phyloP scores from a whole-genome alignment of 2,329 filamentous ascomycete species.

The Raffaelea ambrosiae region DNA sequence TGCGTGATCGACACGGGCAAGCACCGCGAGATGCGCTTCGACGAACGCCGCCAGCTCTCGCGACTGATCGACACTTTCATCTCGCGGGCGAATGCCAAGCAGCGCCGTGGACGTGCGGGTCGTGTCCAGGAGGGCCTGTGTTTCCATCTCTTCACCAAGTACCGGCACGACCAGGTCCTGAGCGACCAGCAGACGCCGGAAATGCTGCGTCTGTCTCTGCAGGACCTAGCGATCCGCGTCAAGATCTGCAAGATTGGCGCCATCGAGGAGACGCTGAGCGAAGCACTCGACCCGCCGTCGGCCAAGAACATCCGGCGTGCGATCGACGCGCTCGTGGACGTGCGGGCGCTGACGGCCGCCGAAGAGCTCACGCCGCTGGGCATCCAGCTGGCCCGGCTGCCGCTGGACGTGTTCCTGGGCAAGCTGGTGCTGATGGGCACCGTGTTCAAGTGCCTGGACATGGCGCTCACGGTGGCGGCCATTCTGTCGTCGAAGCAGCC shows the following conservation, averaged over 20 bases:
- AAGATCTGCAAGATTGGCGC: constrained; percentile 96
- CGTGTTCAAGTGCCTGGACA: constrained; percentile 86
- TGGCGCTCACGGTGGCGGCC: constrained; percentile 82
- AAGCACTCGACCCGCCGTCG: constrained; percentile 84
- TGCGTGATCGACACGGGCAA: constrained; percentile 96
- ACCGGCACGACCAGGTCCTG: constrained; percentile 78
- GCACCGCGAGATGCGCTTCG: constrained; percentile 95
- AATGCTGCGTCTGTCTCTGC: constrained; percentile 86
- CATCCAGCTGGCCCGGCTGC: constrained; percentile 75
- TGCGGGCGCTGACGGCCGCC: constrained; percentile 70
- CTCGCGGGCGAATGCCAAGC: constrained; percentile 89
- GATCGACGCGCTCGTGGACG: constrained; percentile 87
- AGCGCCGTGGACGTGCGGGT: constrained; percentile 85
- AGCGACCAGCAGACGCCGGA: constrained; percentile 92
- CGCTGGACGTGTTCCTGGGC: constrained; percentile 87
- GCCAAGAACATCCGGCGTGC: constrained; percentile 88
- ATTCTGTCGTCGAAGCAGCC: constrained; percentile 93
- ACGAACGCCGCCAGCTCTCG: constrained; percentile 86
- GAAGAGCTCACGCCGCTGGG: constrained; percentile 87
- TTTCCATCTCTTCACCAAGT: constrained; percentile 90
- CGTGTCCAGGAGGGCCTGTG: constrained; percentile 92
- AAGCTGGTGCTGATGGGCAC: constrained; percentile 84
- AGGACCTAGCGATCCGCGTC: constrained; percentile 90
- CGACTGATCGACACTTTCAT: constrained; percentile 91
- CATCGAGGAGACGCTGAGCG: constrained; percentile 80